Conservation (phyloP, 2,329 filamentous ascomycete genomes). For the Aspergillus sp. region DNA sequence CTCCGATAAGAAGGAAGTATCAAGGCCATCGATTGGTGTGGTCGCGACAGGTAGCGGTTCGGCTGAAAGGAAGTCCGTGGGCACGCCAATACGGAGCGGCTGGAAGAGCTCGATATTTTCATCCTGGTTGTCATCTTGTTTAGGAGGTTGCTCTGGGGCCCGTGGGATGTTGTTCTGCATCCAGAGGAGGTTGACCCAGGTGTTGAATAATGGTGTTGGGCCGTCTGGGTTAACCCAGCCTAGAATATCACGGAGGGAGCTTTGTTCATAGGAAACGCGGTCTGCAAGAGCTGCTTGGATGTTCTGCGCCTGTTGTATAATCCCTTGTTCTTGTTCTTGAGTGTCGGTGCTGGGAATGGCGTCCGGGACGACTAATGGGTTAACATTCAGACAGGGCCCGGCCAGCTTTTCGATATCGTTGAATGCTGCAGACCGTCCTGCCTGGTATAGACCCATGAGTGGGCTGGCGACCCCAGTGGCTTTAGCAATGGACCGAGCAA, state of each 20-base stretch:
- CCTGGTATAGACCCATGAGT: constrained; percentile 33
- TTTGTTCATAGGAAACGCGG: constrained; percentile 30
- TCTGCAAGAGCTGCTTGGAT: constrained; percentile 27
- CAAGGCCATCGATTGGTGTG: constrained; percentile 23
- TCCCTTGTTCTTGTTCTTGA: neutral
- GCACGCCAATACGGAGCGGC: constrained; percentile 25
- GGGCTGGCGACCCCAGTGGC: constrained; percentile 21
- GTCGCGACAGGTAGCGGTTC: constrained; percentile 8
- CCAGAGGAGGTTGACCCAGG: constrained; percentile 35
- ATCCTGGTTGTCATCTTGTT: neutral
- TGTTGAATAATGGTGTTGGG: constrained; percentile 26
- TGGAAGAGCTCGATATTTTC: constrained; percentile 13
- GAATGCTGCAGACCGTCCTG: constrained; percentile 30
- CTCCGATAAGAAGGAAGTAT: constrained; percentile 24
- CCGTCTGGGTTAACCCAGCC: constrained; percentile 14
- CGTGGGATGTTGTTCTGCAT: constrained; percentile 18
- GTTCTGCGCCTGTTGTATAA: constrained; percentile 14
- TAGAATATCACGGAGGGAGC: constrained; percentile 26
- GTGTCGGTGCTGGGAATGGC: neutral
- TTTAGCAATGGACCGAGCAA: constrained; percentile 26
- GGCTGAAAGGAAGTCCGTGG: constrained; percentile 26
- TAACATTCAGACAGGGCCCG: constrained; percentile 33
- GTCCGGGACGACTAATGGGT: constrained; percentile 24
- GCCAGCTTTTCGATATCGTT: constrained; percentile 24
- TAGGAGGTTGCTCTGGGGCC: neutral